These are phyloP conservation scores for Coemansia sp. DNA, from an alignment of 192 early-diverging fungal genomes.

Conservation along the genomic window DNA sequence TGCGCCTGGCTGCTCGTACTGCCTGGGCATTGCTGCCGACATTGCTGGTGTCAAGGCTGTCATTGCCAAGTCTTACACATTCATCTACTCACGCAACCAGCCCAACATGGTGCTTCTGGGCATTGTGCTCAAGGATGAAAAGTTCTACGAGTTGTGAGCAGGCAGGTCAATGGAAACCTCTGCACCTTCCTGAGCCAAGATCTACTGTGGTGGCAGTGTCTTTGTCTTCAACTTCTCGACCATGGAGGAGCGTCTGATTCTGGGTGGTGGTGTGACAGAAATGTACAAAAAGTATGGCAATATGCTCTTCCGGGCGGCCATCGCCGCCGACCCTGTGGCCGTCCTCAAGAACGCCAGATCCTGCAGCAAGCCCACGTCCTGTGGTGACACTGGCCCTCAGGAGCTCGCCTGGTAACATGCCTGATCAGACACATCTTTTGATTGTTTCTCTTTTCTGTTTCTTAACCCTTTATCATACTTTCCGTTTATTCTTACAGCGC, in stretches of 20 bases:
- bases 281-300: constrained; percentile 79
- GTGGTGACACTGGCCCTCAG: constrained; percentile 41
- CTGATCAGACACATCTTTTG: neutral
- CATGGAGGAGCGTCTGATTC: constrained; percentile 74
- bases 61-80: constrained; percentile 79
- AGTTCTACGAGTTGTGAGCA: no score
- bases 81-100: constrained; percentile 83
- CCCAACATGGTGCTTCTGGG: constrained; percentile 80
- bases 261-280: constrained; percentile 73
- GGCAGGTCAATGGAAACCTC: no score
- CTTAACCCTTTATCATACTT: neutral
- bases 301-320: constrained; percentile 70
- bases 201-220: constrained; percentile 58
- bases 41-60: constrained; percentile 72
- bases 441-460: constrained; percentile 7
- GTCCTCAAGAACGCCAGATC: constrained; percentile 49
- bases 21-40: constrained; percentile 76
- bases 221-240: constrained; percentile 65
- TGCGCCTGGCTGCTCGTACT: constrained; percentile 80
- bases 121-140: constrained; percentile 69
- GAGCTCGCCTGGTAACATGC: constrained; percentile 52
- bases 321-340: constrained; percentile 59
- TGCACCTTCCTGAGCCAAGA: no score
- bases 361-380: constrained; percentile 44
- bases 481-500: constrained; percentile 6